These are phyloP conservation scores for Apiospora phragmitis DNA, from an alignment of 2,329 filamentous ascomycete species.

Conservation along the genomic window DNA sequence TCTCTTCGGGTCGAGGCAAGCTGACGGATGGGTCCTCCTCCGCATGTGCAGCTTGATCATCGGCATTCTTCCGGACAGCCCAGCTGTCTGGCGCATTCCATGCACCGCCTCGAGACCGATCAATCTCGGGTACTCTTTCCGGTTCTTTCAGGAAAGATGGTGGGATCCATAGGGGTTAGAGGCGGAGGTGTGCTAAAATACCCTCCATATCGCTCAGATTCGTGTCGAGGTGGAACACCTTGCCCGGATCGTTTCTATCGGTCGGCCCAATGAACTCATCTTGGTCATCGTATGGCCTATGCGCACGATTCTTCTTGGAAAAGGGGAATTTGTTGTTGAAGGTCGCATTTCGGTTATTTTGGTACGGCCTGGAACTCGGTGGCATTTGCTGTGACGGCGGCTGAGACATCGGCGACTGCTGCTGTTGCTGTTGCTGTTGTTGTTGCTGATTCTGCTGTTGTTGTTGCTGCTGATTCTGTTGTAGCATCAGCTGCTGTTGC, in stretches of 20 bases:
- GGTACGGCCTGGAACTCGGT: neutral
- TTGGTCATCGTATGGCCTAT: constrained; percentile 49
- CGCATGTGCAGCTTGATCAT: constrained; percentile 60
- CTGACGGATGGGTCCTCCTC: constrained; percentile 70
- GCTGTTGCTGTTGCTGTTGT: neutral
- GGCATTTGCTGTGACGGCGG: neutral
- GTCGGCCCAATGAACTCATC: constrained; percentile 63
- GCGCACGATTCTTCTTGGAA: constrained; percentile 53
- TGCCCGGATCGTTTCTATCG: constrained; percentile 59
- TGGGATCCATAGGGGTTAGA: constrained; percentile 68
- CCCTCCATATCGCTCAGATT: constrained; percentile 90
- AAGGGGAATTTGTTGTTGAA: constrained; percentile 67
- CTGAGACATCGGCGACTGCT: neutral
- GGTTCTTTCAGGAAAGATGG: constrained; percentile 39
- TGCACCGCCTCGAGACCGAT: constrained; percentile 48
- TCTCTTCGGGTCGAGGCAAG: constrained; percentile 71
- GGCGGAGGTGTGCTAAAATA: constrained; percentile 72
- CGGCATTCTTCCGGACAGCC: constrained; percentile 77
- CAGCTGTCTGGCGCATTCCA: constrained; percentile 98
- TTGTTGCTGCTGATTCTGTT: neutral
- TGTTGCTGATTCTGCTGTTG: neutral
- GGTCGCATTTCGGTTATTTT: constrained; percentile 42
- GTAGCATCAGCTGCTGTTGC: neutral
- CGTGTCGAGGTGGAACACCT: constrained; percentile 78
- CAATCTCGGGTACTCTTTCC: constrained; percentile 26